Percentiles rank a stretch among this genome's conserved stretches.
Conservation (phyloP, 1,284 basidiomycete species). For the Taiwanofungus camphoratus region DNA sequence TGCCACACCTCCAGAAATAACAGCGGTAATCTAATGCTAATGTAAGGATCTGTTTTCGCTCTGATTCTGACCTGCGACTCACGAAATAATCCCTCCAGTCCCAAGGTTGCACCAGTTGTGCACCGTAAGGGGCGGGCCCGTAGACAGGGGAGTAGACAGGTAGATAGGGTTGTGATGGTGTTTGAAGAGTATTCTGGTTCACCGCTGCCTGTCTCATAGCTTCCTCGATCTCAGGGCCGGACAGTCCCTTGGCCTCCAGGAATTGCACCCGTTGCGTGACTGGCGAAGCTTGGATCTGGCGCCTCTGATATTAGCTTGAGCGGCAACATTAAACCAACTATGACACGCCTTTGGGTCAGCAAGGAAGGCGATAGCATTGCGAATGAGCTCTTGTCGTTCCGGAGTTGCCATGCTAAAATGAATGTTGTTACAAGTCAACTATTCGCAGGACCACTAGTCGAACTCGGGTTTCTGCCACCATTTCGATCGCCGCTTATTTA, state of each 20-base stretch:
- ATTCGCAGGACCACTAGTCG: background rate
- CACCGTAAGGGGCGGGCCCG: slow-evolving; percentile 37
- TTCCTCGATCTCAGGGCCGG: slow-evolving; percentile 79
- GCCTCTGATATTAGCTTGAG: slow-evolving; percentile 8
- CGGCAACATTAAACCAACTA: background rate
- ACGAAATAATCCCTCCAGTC: slow-evolving; percentile 98
- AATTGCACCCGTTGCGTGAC: slow-evolving; percentile 87
- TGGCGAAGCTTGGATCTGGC: slow-evolving; percentile 67
- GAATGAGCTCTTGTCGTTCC: slow-evolving; percentile 68
- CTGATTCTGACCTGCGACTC: no score
- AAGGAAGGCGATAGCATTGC: slow-evolving; percentile 79
- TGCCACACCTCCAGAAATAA: slow-evolving; percentile 85
- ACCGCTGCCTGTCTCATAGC: slow-evolving; percentile 65
- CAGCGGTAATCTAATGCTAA: slow-evolving; percentile 78
- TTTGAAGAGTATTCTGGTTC: slow-evolving; percentile 22
- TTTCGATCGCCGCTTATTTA: slow-evolving; percentile 5
- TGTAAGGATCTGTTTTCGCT: background rate
- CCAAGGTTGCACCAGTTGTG: slow-evolving; percentile 47
- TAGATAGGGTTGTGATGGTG: slow-evolving; percentile 18
- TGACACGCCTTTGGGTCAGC: slow-evolving; percentile 62
- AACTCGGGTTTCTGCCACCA: slow-evolving; percentile 1
- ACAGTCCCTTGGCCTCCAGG: slow-evolving; percentile 90
- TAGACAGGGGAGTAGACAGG: slow-evolving; percentile 36
- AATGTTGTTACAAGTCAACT: no score
- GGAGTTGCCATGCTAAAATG: slow-evolving; percentile 38